Evolutionary conservation across 2,329 filamentous ascomycete genomes (phyloP).

Genomic region (Trichoderma breve): DNA sequence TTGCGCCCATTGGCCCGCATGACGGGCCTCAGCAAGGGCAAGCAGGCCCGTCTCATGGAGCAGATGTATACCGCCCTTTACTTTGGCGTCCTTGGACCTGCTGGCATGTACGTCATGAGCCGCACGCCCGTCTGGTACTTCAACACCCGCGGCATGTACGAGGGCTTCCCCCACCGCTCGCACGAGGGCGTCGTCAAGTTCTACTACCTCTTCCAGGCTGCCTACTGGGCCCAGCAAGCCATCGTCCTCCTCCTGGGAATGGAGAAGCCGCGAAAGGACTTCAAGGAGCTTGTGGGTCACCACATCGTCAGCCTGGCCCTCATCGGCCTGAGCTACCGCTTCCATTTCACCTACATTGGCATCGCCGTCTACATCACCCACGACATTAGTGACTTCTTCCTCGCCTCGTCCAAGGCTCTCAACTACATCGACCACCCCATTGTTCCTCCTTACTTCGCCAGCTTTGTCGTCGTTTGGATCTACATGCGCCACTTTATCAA

Average conservation of each 20-base stretch:
- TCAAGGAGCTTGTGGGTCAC: slow-evolving; percentile 87
- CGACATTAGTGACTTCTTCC: slow-evolving; percentile 93
- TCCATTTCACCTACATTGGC: slow-evolving; percentile 96
- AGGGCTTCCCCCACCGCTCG: slow-evolving; percentile 77
- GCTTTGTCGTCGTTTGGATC: slow-evolving; percentile 82
- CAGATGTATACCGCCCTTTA: slow-evolving; percentile 93
- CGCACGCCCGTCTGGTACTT: slow-evolving; percentile 94
- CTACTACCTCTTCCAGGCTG: slow-evolving; percentile 91
- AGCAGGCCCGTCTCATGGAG: slow-evolving; percentile 92
- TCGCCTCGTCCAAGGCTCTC: slow-evolving; percentile 86
- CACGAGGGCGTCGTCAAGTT: slow-evolving; percentile 85
- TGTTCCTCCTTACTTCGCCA: slow-evolving; percentile 78
- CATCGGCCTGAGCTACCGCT: slow-evolving; percentile 85
- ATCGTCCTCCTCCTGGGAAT: slow-evolving; percentile 83
- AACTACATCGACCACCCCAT: slow-evolving; percentile 83
- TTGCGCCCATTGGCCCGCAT: slow-evolving; percentile 72
- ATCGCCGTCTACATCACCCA: slow-evolving; percentile 91
- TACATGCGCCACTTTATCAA: slow-evolving; percentile 88
- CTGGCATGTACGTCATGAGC: slow-evolving; percentile 87
- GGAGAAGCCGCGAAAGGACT: slow-evolving; percentile 93
- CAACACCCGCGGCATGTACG: slow-evolving; percentile 87
- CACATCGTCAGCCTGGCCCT: slow-evolving; percentile 85
- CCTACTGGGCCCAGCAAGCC: slow-evolving; percentile 93
- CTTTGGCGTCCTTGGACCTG: slow-evolving; percentile 78
- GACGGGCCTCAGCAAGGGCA: slow-evolving; percentile 70